Base-by-base conservation (phyloP, 2,329 filamentous ascomycete species). In the Saccharata proteae region DNA sequence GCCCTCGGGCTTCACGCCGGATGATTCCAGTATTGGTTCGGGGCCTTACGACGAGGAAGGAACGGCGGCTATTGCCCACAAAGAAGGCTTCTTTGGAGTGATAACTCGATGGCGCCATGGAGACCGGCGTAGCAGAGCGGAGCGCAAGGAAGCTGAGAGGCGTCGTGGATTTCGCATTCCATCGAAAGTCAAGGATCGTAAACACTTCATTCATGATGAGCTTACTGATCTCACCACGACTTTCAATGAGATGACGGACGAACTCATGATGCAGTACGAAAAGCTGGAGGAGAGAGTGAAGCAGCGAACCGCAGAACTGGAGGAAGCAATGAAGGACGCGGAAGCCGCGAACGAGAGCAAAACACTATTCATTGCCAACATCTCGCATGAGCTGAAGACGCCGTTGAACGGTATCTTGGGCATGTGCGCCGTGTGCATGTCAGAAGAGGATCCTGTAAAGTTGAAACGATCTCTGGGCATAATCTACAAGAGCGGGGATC, bases 311-410 rank as follows among this genome's bases (percentile, higher is more conserved):
- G 72, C 72, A 20, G 81, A 94, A 54, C 64, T 94, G 1, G 84
- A 93, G 48, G 73, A 83, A 38, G 92, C 80, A 60, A 93, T 93
- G 53, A 83, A 84, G 58, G 83, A 84, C 1, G 86, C 86, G 1
- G 86, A 93, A 54, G 80, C 82, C n/a, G 86, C 86, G 3, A 94
- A 93, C 45, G 82, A 93, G 57, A 92, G 83, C 65, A 98, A 98
- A 60, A 96, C 90, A 0, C 65, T 96, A 6, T 96, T 96, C 59
- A 92, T 98, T 40, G 90, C 90, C 12, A 96, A 96, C 46, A 93
- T 96, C 30, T 76, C 70, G 2, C 75, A 80, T 43, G 75, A 96
- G 54, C 66, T 98, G 20, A 92, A 93, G 51, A 98, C 90, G 1
- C 90, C 90, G 0, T 67, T 96, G 35, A 96, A 96, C 48, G 90